Evolutionary conservation across 2,329 filamentous ascomycete genomes (phyloP).

Genomic region (Diaporthe helianthi): DNA sequence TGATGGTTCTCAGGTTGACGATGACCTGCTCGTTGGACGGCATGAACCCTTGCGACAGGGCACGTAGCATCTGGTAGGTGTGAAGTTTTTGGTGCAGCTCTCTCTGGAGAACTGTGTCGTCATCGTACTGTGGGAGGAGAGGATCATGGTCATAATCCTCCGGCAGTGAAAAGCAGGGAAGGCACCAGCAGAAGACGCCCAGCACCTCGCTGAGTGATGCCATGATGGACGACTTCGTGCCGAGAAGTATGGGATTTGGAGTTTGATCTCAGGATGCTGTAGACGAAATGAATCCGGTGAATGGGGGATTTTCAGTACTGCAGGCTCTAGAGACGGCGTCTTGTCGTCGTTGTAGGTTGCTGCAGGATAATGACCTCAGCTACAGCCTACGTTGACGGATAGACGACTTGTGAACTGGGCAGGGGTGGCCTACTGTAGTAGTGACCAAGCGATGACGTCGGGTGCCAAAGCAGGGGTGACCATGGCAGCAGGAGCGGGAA

Average conservation of each 20-base stretch:
- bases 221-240: conserved; percentile 7
- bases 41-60: conserved; percentile 85
- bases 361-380: neutral
- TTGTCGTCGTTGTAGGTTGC: neutral
- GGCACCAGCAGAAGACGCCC: conserved; percentile 55
- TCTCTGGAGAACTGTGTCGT: conserved; percentile 80
- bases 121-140: conserved; percentile 80
- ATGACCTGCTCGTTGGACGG: conserved; percentile 87
- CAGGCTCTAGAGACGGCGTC: neutral
- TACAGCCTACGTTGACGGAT: conserved; percentile 1
- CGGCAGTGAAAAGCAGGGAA: conserved; percentile 67
- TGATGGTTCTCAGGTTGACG: conserved; percentile 77
- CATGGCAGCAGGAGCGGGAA: neutral
- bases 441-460: conserved; percentile 26
- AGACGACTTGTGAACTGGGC: neutral
- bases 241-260: neutral
- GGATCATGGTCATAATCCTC: conserved; percentile 71
- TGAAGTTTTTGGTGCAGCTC: conserved; percentile 88
- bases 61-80: conserved; percentile 88
- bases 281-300: no score
- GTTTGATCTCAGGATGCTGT: no score
- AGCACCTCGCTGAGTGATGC: conserved; percentile 31
- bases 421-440: neutral
- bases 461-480: neutral
- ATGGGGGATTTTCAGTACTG: rapidly evolving